Evolutionary conservation across 2,329 filamentous ascomycete species (phyloP).

Genomic region (Claviceps fusiformis): DNA sequence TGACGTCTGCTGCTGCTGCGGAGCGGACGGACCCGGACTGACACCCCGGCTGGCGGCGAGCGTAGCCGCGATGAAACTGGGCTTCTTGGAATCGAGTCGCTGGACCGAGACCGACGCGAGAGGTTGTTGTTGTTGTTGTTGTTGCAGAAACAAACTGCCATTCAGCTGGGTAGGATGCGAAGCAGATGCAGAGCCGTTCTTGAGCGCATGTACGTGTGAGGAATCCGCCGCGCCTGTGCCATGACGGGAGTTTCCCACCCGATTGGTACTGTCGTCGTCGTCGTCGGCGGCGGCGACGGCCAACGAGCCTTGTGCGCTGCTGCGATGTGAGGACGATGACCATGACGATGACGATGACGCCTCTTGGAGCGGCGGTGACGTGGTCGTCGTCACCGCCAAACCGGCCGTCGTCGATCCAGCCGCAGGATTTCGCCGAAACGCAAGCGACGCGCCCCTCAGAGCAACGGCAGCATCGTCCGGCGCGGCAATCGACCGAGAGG

Average conservation of each 20-base stretch:
- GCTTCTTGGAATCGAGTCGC: conserved; percentile 31
- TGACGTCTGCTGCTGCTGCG: conserved; percentile 6
- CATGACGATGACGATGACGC: not conserved
- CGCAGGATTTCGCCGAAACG: conserved; percentile 28
- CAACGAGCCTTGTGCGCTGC: conserved; percentile 17
- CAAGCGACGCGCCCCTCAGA: conserved; percentile 40
- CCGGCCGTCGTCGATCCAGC: not conserved
- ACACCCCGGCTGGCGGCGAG: conserved; percentile 41
- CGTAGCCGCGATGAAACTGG: conserved; percentile 43
- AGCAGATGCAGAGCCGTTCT: not conserved
- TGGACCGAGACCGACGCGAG: not conserved
- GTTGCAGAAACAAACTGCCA: too few relatives aligned
- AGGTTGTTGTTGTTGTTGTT: too few relatives aligned
- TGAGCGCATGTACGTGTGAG: not conserved
- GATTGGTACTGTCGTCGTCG: conserved; percentile 8
- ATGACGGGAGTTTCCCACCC: not conserved
- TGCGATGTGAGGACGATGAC: not conserved
- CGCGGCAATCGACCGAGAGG: conserved; percentile 15
- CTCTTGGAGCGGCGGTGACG: too few relatives aligned
- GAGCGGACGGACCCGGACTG: conserved; percentile 20
- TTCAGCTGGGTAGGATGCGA: too few relatives aligned
- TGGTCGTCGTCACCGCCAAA: too few relatives aligned
- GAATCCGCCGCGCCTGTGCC: not conserved
- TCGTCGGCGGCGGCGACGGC: conserved; percentile 17
- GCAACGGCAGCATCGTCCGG: conserved; percentile 28